phyloP scores from a whole-genome alignment of 2,329 filamentous ascomycete genomes.

The Berkeleyomyces rouxiae region DNA sequence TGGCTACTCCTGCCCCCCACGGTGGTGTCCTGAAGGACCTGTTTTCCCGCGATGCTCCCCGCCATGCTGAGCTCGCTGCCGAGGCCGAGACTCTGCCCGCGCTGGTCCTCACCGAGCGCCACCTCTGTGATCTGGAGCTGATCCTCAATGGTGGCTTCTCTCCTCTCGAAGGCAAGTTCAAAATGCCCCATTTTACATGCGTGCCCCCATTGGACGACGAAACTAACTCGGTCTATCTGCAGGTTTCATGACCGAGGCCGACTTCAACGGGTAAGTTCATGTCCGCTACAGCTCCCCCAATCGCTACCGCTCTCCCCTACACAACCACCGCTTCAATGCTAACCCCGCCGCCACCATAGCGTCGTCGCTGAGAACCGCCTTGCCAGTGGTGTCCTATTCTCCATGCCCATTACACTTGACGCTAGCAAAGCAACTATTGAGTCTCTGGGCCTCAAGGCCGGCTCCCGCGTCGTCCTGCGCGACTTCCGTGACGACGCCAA shows the following conservation, averaged over 20 bases:
- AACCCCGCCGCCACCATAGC: constrained; percentile 27
- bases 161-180: constrained; percentile 69
- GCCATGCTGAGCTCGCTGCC: constrained; percentile 58
- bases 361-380: constrained; percentile 83
- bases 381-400: constrained; percentile 76
- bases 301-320: not conserved
- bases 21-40: constrained; percentile 97
- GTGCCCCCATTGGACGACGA: not conserved
- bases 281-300: not conserved
- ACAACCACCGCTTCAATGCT: not conserved
- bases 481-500: constrained; percentile 95
- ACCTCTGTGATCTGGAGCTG: constrained; percentile 93
- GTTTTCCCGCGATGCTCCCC: constrained; percentile 76
- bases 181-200: constrained; percentile 4
- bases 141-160: constrained; percentile 97
- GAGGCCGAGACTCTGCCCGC: constrained; percentile 82
- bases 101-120: constrained; percentile 73
- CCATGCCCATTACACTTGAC: constrained; percentile 93
- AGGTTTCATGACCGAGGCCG: constrained; percentile 96
- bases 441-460: constrained; percentile 57
- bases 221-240: constrained; percentile 6
- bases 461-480: constrained; percentile 70
- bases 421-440: constrained; percentile 60
- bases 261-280: constrained; percentile 67
- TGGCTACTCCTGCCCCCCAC: constrained; percentile 54